Evolutionary conservation across 1,139 yeast genomes (phyloP), one percentile per base, ranked within the genome.

Genomic region (Suhomyces anneliseae): DNA sequence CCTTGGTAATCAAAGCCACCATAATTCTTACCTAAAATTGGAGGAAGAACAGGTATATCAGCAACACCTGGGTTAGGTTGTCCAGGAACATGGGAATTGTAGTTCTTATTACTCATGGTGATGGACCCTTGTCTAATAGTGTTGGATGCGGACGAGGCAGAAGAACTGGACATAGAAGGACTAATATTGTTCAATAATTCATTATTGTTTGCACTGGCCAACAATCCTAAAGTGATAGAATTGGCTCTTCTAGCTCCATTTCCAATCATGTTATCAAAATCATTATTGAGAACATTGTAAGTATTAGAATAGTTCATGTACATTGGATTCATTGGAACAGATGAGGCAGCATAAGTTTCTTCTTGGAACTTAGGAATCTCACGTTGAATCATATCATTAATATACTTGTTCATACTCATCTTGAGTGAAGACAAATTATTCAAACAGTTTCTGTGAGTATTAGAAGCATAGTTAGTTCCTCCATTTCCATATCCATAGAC

Each of bases 321-420:
- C 45, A 41, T 37, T 8, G 47, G 38, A 36, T 39, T 43, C 43
- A 41, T 40, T 32, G 47, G 42, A n/a, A 39, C 41, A 8, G 42
- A 32, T 9, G 48, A n/a, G 7, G 44, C 29, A 11, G 40, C 36
- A 35, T 27, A 40, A 31, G 47, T 41, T 40, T 48, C 44, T 11
- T 49, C 50, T 6, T 43, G 48, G 24, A 48, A 41, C 27, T 49
- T 47, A 12, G 48, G 27, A 32, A 48, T 36, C 33, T 54, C 58
- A 19, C 39, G 32, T 26, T 51, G 55, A 9, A 52, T 51, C 40
- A 63, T 49, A 34, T 64, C 64, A 48, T 56, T 54, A 27, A 57
- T 42, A 36, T 45, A 54, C 44, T 58, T 59, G 38, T 50, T 53
- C 15, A 61, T 47, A 19, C 54, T 53, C 9, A 48, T 43, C 42